These are phyloP conservation scores for Mortierella polycephala DNA, from an alignment of 371 early-diverging fungal species.

Conservation along the genomic window DNA sequence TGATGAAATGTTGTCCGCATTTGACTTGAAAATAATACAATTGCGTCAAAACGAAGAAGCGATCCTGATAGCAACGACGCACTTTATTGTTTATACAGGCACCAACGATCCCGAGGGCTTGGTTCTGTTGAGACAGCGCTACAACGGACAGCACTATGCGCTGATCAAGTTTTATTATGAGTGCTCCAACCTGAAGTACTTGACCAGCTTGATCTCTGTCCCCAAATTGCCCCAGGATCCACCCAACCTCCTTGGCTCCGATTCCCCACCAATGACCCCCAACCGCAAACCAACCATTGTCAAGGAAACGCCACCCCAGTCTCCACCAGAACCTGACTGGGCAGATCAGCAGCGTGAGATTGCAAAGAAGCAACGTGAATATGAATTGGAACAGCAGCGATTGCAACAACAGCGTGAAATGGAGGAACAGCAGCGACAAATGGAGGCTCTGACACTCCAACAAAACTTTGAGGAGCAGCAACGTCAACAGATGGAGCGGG, in stretches of 20 bases:
- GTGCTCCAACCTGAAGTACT: slow-evolving; percentile 88
- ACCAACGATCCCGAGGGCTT: slow-evolving; percentile 87
- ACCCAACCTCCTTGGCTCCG: slow-evolving; percentile 71
- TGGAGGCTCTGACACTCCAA: slow-evolving; percentile 65
- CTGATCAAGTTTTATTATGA: slow-evolving; percentile 92
- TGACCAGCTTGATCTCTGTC: slow-evolving; percentile 92
- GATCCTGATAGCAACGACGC: too few relatives aligned
- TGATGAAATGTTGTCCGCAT: background rate
- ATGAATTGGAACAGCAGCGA: slow-evolving; percentile 77
- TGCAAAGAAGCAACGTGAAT: slow-evolving; percentile 77
- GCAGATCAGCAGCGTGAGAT: slow-evolving; percentile 65
- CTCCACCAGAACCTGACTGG: slow-evolving; percentile 65
- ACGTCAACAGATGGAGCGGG: slow-evolving; percentile 70
- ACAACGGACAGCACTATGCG: slow-evolving; percentile 86
- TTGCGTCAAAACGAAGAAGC: background rate
- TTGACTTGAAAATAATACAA: background rate
- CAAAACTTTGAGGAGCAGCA: slow-evolving; percentile 68
- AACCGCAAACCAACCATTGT: slow-evolving; percentile 24
- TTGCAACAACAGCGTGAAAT: slow-evolving; percentile 69
- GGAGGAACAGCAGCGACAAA: slow-evolving; percentile 68
- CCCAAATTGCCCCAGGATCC: slow-evolving; percentile 88
- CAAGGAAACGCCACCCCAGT: slow-evolving; percentile 55
- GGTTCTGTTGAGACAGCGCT: slow-evolving; percentile 86
- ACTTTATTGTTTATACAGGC: slow-evolving; percentile 36
- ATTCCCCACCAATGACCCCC: slow-evolving; percentile 46